Conservation (phyloP, 306 rosid species). For the Cicer arietinum region DNA sequence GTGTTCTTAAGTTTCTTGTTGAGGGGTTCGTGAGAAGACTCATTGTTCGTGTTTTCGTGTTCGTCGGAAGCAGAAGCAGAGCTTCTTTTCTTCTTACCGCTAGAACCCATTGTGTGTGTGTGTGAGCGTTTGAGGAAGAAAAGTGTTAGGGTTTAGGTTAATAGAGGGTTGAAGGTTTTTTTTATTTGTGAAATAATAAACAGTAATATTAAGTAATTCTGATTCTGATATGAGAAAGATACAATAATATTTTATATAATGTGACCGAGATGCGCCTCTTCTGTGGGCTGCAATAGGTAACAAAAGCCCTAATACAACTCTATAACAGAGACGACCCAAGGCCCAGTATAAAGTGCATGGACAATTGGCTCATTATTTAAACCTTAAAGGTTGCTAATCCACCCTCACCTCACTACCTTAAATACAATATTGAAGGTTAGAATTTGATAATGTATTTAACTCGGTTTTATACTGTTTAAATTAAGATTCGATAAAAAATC, state of each 20-base stretch:
- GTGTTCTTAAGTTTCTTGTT: conserved; percentile 58
- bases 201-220: neutral
- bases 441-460: too few species aligned
- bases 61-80: conserved; percentile 47
- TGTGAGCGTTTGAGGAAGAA: neutral
- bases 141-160: too few species aligned
- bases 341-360: too few species aligned
- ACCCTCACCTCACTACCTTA: too few species aligned
- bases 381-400: too few species aligned
- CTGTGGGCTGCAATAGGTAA: neutral
- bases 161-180: too few species aligned
- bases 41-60: neutral
- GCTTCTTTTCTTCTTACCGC: conserved; percentile 53
- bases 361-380: too few species aligned
- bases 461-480: too few species aligned
- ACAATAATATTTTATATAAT: neutral
- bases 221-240: neutral
- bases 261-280: conserved; percentile 11
- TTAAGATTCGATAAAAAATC: too few species aligned
- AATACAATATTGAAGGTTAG: too few species aligned
- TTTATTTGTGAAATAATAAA: neutral
- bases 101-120: conserved; percentile 45
- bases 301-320: neutral
- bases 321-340: neutral
- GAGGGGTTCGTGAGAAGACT: conserved; percentile 30